Evolutionary conservation across 2,329 filamentous ascomycete species (phyloP).

Genomic region (Penicillium brevicompactum): DNA sequence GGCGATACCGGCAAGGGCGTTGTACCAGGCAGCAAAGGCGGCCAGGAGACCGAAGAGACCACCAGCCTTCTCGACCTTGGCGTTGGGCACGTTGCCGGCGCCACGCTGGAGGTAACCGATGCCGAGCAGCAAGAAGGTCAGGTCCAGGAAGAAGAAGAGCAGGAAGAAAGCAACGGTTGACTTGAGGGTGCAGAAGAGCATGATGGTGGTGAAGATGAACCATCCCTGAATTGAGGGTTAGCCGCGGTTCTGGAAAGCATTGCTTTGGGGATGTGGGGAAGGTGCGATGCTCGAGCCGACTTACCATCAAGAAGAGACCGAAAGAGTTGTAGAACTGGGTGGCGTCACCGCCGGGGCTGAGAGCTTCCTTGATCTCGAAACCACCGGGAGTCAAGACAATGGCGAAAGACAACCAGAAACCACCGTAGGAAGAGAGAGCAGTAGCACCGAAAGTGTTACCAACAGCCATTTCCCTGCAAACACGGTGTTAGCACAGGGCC

Average conservation of each 20-base stretch:
- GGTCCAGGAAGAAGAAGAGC: slow-evolving; percentile 75
- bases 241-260: background rate
- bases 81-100: slow-evolving; percentile 40
- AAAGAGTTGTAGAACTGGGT: slow-evolving; percentile 59
- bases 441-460: slow-evolving; percentile 86
- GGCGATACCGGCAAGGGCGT: slow-evolving; percentile 78
- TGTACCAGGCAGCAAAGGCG: slow-evolving; percentile 85
- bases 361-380: slow-evolving; percentile 59
- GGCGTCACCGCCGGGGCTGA: slow-evolving; percentile 41
- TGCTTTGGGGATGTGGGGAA: background rate
- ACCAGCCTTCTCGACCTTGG: slow-evolving; percentile 66
- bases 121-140: slow-evolving; percentile 73
- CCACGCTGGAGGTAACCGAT: slow-evolving; percentile 63
- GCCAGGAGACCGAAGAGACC: slow-evolving; percentile 79
- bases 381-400: slow-evolving; percentile 70
- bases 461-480: slow-evolving; percentile 75
- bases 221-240: slow-evolving; percentile 54
- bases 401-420: slow-evolving; percentile 78
- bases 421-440: slow-evolving; percentile 77
- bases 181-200: slow-evolving; percentile 72
- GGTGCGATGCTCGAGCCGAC: slow-evolving; percentile 12
- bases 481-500: background rate
- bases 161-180: slow-evolving; percentile 78
- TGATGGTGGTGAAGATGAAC: slow-evolving; percentile 81
- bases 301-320: slow-evolving; percentile 70